These are phyloP conservation scores for Pyrenochaeta sp. DNA, from an alignment of 2,329 filamentous ascomycete genomes.

Conservation along the genomic window DNA sequence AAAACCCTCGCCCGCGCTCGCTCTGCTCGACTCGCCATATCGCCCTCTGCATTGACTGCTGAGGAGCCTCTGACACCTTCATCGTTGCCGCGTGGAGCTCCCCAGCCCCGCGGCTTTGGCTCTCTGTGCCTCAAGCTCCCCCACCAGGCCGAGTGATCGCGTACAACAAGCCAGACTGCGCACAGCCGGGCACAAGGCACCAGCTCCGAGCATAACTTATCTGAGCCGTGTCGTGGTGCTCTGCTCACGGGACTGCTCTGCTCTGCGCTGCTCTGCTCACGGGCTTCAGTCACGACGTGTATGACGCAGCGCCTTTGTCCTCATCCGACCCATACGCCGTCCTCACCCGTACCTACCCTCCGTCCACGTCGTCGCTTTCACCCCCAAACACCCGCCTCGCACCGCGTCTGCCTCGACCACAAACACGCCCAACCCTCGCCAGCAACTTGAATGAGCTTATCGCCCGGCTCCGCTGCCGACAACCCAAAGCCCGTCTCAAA, in stretches of 20 bases:
- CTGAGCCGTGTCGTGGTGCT: constrained; percentile 8
- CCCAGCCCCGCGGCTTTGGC: constrained; percentile 22
- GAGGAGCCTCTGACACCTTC: constrained; percentile 24
- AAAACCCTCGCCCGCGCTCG: constrained; percentile 6
- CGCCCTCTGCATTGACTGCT: constrained; percentile 21
- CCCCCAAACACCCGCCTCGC: constrained; percentile 3
- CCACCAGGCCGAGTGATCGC: constrained; percentile 14
- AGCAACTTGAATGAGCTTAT: constrained; percentile 50
- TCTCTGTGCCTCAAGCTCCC: constrained; percentile 12
- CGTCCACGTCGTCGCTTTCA: constrained; percentile 5
- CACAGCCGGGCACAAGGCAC: constrained; percentile 22
- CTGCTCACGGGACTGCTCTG: constrained; percentile 28
- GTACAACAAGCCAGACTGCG: constrained; percentile 14
- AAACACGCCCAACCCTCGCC: constrained; percentile 6
- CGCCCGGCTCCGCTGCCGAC: constrained; percentile 42
- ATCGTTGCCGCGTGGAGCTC: constrained; percentile 17
- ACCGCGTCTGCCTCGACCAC: constrained; percentile 7
- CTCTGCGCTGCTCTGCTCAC: constrained; percentile 25
- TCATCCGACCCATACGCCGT: constrained; percentile 26
- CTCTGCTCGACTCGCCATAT: neutral
- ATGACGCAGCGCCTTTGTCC: constrained; percentile 37
- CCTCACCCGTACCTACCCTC: constrained; percentile 20
- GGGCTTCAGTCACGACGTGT: constrained; percentile 24
- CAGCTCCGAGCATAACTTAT: constrained; percentile 11
- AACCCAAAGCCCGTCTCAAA: constrained; percentile 42